phyloP scores from a whole-genome alignment of 345 rosid genomes.

The Citrus sinensis region DNA sequence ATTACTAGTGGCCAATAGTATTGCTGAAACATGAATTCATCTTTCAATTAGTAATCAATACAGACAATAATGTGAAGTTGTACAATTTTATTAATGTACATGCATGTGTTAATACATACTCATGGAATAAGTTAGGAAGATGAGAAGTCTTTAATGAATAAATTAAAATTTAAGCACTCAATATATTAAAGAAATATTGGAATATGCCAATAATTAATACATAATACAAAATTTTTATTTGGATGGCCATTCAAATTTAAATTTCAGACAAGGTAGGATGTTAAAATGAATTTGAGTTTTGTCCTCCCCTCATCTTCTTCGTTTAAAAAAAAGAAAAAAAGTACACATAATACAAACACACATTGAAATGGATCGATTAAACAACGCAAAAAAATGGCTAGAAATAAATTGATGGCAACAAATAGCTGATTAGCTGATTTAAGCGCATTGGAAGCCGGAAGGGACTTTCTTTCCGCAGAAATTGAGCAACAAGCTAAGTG shows the following conservation, averaged over 20 bases:
- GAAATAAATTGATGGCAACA: background rate
- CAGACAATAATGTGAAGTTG: no score
- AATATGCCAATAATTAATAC: background rate
- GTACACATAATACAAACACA: background rate
- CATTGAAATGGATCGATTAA: background rate
- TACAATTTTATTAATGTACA: no score
- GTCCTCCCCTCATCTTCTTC: no score
- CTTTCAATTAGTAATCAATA: background rate
- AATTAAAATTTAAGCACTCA: background rate
- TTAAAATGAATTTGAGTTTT: no score
- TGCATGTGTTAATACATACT: background rate
- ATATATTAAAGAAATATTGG: background rate
- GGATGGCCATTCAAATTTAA: no score
- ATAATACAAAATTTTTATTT: background rate
- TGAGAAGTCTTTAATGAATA: background rate
- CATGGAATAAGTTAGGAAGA: background rate
- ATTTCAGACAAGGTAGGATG: no score
- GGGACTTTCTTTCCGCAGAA: conserved; percentile 63
- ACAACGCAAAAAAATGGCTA: background rate
- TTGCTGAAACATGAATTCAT: background rate
- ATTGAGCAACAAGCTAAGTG: conserved; percentile 61
- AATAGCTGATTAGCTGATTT: background rate
- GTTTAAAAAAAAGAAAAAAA: no score
- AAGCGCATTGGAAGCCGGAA: conserved; percentile 56
- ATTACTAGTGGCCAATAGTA: background rate